phyloP scores from a whole-genome alignment of 495 filamentous ascomycete species.

The Aspergillus saccharolyticus region DNA sequence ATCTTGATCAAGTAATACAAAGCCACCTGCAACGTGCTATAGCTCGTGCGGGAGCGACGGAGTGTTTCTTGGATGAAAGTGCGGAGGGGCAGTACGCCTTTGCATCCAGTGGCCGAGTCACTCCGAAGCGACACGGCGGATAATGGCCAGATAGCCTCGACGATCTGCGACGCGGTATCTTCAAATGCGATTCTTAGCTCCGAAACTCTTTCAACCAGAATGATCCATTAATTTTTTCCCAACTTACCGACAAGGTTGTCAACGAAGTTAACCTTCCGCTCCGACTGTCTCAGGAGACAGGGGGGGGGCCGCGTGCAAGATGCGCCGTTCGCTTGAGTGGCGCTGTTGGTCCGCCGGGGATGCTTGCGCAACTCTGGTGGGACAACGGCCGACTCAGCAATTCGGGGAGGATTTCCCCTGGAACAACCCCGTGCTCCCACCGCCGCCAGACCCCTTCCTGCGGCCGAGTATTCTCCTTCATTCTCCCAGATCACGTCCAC shows the following conservation, averaged over 20 bases:
- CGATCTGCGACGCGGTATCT: constrained; percentile 97
- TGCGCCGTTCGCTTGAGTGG: constrained; percentile 32
- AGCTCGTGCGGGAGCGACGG: constrained; percentile 89
- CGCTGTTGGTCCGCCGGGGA: constrained; percentile 65
- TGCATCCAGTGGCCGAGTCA: constrained; percentile 41
- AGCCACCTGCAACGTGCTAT: constrained; percentile 94
- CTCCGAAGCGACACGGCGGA: constrained; percentile 46
- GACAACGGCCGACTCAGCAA: constrained; percentile 41
- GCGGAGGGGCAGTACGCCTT: constrained; percentile 80
- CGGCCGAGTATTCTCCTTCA: constrained; percentile 32
- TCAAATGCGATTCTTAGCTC: constrained; percentile 25
- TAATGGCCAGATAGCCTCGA: constrained; percentile 93
- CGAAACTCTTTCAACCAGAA: neutral
- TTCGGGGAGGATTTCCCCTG: constrained; percentile 27
- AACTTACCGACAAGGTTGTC: constrained; percentile 97
- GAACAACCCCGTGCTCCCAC: constrained; percentile 26
- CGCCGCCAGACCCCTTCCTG: constrained; percentile 22
- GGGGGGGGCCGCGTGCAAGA: constrained; percentile 67
- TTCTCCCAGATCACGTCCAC: constrained; percentile 48
- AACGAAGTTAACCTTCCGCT: constrained; percentile 93
- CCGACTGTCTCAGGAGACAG: constrained; percentile 78
- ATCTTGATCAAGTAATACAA: constrained; percentile 94
- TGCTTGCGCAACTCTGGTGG: constrained; percentile 70
- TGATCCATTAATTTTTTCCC: neutral
- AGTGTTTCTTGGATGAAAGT: constrained; percentile 97